Evolutionary conservation across 164 flowering plant genomes (phyloP), one percentile per base, ranked within the genome.

Genomic region (Aristolochia contorta): DNA sequence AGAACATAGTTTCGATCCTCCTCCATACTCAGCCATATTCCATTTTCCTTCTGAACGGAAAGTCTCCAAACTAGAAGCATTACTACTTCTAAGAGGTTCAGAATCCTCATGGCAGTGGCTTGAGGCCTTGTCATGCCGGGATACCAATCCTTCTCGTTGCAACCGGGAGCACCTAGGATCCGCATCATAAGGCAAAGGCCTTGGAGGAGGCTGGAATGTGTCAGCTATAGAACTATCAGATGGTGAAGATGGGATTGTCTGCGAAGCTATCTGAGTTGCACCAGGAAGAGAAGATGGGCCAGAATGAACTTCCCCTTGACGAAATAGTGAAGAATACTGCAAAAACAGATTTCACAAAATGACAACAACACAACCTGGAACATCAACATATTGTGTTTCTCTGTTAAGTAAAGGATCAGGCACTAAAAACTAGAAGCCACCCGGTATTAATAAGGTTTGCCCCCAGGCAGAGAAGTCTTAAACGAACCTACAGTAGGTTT

Each of bases 131-230:
- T 89, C 98, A 64, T 78, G 83, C 71, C 86, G 81, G 47, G 89
- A 82, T 57, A 82, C 76, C 50, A 84, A 69, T 47, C 86, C 89
- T 71, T 82, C 90, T 45, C 77, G 78, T 59, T 77, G 96, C 70
- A 72, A 65, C 65, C 82, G 84, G 46, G 77, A 76, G 65, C 76
- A 79, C 68, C 93, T 83, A 24, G 89, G 84, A 65, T 85, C 96
- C 0, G 79, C 84, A 81, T 93, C 97, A 76, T 88, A 91, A 69
- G 97, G 96, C 80, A 91, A 72, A 61, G 97, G 97, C 76, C 88
- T 79, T 62, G 98, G 98, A 70, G 96, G 97, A 59, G 97, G 78
- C 13, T 77, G 87, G 61, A 79, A 93, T 71, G 76, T 82, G 59
- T 80, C 87, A 59, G 87, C 68, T 22, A 89, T 56, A 66, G 88